Evolutionary conservation across 1,284 basidiomycete species (phyloP), one percentile per base, ranked within the genome.

Genomic region (Vanrija sp.): DNA sequence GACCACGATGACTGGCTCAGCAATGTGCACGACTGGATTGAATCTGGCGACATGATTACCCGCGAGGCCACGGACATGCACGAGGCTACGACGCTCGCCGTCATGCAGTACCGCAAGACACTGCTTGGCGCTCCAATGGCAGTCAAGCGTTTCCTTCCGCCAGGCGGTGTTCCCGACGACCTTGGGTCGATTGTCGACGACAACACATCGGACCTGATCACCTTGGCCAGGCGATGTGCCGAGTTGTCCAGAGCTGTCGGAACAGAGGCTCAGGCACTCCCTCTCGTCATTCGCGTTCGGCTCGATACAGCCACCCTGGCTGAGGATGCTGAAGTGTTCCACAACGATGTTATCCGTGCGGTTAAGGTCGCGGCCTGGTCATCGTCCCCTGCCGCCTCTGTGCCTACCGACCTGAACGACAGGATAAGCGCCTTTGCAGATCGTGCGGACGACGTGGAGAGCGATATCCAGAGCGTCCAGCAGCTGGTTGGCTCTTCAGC

Each of bases 81-180:
- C 29, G 57, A 60, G 40, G 46, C 57, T 2, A 54, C 63, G 6
- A 45, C 52, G 0, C 51, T 64, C 12, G 55, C 58, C 4, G 50
- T 61, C n/a, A 60, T 64, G 57, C 60, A 54, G 46, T 64, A 60
- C 38, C 55, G 55, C 16, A 58, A 62, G 34, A 43, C 56, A 6
- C 43, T 55, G 15, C 48, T 45, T 2, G 43, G 44, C 15, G 50
- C 55, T 0, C 44, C 59, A 3, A 55, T 61, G 55, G 53, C 45
- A 0, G 51, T 61, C 26, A 55, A 57, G 39, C 48, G 40, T 2
- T 47, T 55, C 38, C 21, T 55, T 6, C 59, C 59, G 1, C 8
- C 42, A 0, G 34, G n/a, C 4, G 59, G 59, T 8, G 52, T 61
- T 0, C 47, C 53, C 0, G 59, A 61, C 28, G 55, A 57, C 18